phyloP scores from a whole-genome alignment of 1,284 basidiomycete species.

The Schizophyllum commune region DNA sequence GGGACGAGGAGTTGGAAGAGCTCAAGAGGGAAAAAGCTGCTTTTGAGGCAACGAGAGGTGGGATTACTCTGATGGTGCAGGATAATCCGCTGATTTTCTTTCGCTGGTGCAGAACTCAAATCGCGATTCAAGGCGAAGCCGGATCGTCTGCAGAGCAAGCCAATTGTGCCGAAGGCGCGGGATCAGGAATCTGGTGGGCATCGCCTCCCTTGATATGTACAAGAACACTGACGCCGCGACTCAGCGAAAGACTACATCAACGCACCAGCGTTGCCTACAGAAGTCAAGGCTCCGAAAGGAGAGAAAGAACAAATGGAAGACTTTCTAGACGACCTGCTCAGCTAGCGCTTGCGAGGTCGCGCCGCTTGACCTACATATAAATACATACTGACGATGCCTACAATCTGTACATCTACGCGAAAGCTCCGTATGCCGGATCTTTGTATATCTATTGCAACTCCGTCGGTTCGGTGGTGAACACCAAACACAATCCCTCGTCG shows the following conservation, averaged over 20 bases:
- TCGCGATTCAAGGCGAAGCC: conserved; percentile 55
- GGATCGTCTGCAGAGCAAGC: conserved; percentile 36
- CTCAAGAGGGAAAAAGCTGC: conserved; percentile 60
- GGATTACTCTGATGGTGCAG: conserved; percentile 9
- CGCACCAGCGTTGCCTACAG: conserved; percentile 26
- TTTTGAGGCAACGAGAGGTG: conserved; percentile 68
- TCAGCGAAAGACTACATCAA: conserved; percentile 50
- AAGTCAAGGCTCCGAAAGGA: conserved; percentile 26
- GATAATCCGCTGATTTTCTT: background rate
- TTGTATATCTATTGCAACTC: conserved; percentile 18
- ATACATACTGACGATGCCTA: background rate
- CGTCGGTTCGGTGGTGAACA: conserved; percentile 59
- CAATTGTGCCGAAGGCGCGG: conserved; percentile 19
- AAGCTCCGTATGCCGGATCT: background rate
- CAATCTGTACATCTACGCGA: too few species aligned
- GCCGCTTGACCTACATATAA: background rate
- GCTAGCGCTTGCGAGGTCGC: conserved; percentile 23
- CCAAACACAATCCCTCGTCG: conserved; percentile 79
- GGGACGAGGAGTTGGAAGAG: conserved; percentile 57
- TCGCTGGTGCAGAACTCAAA: conserved; percentile 48
- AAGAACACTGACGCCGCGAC: conserved; percentile 19
- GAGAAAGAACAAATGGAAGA: conserved; percentile 61
- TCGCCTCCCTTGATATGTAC: background rate
- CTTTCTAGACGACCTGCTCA: conserved; percentile 62
- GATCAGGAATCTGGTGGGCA: conserved; percentile 23